Evolutionary conservation across 2,329 filamentous ascomycete species (phyloP).

Genomic region (Xylaria multiplex): DNA sequence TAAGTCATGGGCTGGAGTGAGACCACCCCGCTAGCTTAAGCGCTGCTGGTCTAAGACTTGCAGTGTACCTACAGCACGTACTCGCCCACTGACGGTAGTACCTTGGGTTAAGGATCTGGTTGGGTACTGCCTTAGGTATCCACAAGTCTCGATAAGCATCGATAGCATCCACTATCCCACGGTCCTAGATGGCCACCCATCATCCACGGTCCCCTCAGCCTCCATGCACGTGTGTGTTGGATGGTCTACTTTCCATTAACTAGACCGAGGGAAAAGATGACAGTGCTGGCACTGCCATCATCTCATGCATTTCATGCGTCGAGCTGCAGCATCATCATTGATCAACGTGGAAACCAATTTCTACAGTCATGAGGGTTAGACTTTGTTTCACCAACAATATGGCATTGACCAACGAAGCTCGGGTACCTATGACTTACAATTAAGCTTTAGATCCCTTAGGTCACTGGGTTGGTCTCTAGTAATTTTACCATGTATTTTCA

Average conservation of each 20-base stretch:
- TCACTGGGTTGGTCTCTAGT: not conserved
- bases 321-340: constrained; percentile 21
- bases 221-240: constrained; percentile 33
- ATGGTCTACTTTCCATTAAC: constrained; percentile 20
- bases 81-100: not conserved
- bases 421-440: no score
- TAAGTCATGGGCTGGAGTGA: constrained; percentile 17
- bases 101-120: not conserved
- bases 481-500: no score
- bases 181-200: no score
- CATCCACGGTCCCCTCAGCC: constrained; percentile 3
- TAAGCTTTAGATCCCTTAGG: not conserved
- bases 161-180: not conserved
- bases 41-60: constrained; percentile 19
- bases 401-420: constrained; percentile 18
- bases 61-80: constrained; percentile 28
- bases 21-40: constrained; percentile 9
- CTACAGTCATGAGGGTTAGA: not conserved
- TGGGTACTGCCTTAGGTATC: no score
- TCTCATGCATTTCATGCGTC: constrained; percentile 24
- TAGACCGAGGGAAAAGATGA: constrained; percentile 26
- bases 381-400: constrained; percentile 6
- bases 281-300: constrained; percentile 32
- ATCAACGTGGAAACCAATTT: constrained; percentile 5
- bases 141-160: not conserved